These are phyloP conservation scores for Clonostachys sp. DNA, from an alignment of 2,329 filamentous ascomycete species.

Conservation along the genomic window DNA sequence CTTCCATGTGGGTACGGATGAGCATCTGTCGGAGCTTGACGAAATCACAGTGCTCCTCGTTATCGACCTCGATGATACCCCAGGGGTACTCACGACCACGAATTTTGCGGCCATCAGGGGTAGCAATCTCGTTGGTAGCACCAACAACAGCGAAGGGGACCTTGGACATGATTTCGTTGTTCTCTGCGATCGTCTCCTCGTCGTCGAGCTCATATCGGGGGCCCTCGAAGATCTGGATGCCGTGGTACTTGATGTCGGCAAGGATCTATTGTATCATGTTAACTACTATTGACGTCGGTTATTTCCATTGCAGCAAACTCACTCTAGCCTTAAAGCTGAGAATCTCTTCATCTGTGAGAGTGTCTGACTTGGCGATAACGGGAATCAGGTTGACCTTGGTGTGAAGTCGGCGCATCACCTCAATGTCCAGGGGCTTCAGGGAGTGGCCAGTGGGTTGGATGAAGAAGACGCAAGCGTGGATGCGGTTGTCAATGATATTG, in stretches of 20 bases:
- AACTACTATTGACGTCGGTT: conserved; percentile 1
- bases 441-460: conserved; percentile 98
- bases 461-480: conserved; percentile 99
- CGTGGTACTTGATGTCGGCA: conserved; percentile 93
- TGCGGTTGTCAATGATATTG: conserved; percentile 99
- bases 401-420: conserved; percentile 98
- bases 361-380: conserved; percentile 98
- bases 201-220: conserved; percentile 98
- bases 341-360: conserved; percentile 95
- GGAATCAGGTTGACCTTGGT: conserved; percentile 99
- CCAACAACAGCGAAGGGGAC: conserved; percentile 97
- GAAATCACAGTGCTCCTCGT: conserved; percentile 99
- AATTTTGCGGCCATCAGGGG: conserved; percentile 88
- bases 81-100: conserved; percentile 95
- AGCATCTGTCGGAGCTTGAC: conserved; percentile 99
- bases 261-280: conserved; percentile 65
- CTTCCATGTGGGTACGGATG: conserved; percentile 99
- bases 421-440: conserved; percentile 95
- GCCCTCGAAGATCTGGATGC: conserved; percentile 98
- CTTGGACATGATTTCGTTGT: conserved; percentile 99
- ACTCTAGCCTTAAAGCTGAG: conserved; percentile 92
- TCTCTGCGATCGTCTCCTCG: conserved; percentile 98
- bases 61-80: conserved; percentile 98
- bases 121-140: conserved; percentile 90
- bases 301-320: conserved; percentile 34